phyloP scores from a whole-genome alignment of 345 rosid species.

The Anastatica hierochuntica region DNA sequence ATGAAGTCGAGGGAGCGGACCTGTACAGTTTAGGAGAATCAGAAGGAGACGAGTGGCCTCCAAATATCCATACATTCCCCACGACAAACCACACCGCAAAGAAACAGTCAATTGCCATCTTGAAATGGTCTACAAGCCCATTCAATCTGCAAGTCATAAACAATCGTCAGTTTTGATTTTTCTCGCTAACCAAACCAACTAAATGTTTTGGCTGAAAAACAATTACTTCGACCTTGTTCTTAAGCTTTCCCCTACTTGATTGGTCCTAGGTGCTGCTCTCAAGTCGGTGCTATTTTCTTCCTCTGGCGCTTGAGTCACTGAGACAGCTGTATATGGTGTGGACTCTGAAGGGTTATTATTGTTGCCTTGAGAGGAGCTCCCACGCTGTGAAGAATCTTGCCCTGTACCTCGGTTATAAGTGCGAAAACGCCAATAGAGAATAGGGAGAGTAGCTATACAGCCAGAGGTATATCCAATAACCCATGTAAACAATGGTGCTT shows the following conservation, averaged over 20 bases:
- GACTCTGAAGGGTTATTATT: constrained; percentile 35
- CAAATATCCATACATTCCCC: constrained; percentile 92
- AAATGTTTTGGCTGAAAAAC: neutral
- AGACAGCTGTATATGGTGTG: constrained; percentile 51
- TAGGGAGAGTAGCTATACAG: constrained; percentile 69
- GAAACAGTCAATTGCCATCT: constrained; percentile 88
- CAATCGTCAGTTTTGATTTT: neutral
- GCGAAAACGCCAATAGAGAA: constrained; percentile 69
- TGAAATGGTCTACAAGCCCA: constrained; percentile 67
- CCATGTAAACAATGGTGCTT: constrained; percentile 75
- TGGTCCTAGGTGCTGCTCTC: constrained; percentile 23
- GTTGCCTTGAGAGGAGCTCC: constrained; percentile 31
- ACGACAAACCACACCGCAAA: constrained; percentile 96
- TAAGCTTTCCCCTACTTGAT: constrained; percentile 30
- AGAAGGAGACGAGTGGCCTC: constrained; percentile 60
- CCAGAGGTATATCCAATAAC: constrained; percentile 77
- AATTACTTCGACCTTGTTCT: constrained; percentile 36
- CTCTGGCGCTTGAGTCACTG: constrained; percentile 44
- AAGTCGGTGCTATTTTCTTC: constrained; percentile 35
- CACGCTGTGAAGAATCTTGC: constrained; percentile 37
- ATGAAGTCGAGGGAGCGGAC: constrained; percentile 21
- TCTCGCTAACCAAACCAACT: neutral
- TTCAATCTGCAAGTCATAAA: constrained; percentile 41
- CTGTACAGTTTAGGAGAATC: constrained; percentile 89
- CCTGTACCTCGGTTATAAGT: constrained; percentile 30